Evolutionary conservation across 164 flowering plant genomes (phyloP).

Genomic region (Chloranthus sessilifolius): DNA sequence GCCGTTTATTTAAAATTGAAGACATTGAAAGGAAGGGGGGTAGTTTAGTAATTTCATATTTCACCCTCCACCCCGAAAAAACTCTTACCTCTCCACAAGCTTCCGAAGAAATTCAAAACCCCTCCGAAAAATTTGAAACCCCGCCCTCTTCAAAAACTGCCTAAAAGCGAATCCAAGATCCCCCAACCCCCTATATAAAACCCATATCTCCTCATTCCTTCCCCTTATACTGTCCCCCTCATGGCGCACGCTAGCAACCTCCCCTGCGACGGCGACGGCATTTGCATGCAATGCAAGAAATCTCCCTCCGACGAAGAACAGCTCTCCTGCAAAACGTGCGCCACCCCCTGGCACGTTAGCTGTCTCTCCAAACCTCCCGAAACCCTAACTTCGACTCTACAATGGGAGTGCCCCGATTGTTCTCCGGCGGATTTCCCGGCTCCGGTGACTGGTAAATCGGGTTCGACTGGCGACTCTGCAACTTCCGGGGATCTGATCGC

Average conservation of each 20-base stretch:
- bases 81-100: too few relatives aligned
- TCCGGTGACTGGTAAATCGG: neutral
- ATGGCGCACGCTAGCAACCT: constrained; percentile 47
- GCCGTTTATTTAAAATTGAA: too few relatives aligned
- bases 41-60: too few relatives aligned
- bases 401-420: constrained; percentile 90
- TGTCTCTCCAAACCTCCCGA: constrained; percentile 49
- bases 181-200: neutral
- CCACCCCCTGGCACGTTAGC: constrained; percentile 70
- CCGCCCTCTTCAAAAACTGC: constrained; percentile 1
- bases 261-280: constrained; percentile 77
- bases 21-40: too few relatives aligned
- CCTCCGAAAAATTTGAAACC: neutral
- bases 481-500: constrained; percentile 36
- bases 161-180: neutral
- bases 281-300: constrained; percentile 64
- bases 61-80: too few relatives aligned
- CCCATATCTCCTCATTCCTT: neutral
- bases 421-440: constrained; percentile 11
- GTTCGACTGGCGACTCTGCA: constrained; percentile 6
- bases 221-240: neutral
- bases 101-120: neutral
- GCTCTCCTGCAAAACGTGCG: constrained; percentile 63
- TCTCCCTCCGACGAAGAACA: constrained; percentile 40
- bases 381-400: constrained; percentile 30